Conservation (phyloP, 257 asterid genomes). For the Nicotiana tabacum region DNA sequence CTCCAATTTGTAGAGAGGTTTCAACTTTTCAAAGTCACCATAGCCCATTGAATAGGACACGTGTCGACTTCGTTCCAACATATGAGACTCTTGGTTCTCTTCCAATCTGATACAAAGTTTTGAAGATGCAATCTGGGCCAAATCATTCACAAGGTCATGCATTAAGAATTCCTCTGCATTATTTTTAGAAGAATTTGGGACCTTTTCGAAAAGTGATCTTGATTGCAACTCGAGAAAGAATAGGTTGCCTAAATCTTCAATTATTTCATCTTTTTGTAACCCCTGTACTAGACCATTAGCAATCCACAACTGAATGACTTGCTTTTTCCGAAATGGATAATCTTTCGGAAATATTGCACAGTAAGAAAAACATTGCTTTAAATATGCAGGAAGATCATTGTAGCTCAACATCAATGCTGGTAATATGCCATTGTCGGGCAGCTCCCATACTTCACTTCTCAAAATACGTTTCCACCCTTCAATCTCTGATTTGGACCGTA, state of each 20-base stretch:
- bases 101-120: neutral
- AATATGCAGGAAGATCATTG: neutral
- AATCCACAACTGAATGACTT: neutral
- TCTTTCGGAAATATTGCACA: constrained; percentile 18
- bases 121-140: neutral
- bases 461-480: neutral
- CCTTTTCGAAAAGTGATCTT: neutral
- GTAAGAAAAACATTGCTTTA: neutral
- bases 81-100: neutral
- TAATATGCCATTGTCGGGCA: neutral
- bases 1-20: neutral
- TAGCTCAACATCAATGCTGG: constrained; percentile 11
- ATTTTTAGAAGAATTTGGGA: neutral
- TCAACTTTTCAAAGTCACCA: neutral
- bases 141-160: constrained; percentile 16
- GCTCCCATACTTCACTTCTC: neutral
- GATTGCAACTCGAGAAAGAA: neutral
- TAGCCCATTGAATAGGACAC: neutral
- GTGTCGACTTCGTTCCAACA: neutral
- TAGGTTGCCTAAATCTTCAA: neutral
- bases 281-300: neutral
- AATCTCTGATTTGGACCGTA: neutral
- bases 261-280: no score
- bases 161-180: neutral
- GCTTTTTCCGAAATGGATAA: neutral